Base-by-base conservation (phyloP, 2,329 filamentous ascomycete genomes). In the Beauveria medogensis region DNA sequence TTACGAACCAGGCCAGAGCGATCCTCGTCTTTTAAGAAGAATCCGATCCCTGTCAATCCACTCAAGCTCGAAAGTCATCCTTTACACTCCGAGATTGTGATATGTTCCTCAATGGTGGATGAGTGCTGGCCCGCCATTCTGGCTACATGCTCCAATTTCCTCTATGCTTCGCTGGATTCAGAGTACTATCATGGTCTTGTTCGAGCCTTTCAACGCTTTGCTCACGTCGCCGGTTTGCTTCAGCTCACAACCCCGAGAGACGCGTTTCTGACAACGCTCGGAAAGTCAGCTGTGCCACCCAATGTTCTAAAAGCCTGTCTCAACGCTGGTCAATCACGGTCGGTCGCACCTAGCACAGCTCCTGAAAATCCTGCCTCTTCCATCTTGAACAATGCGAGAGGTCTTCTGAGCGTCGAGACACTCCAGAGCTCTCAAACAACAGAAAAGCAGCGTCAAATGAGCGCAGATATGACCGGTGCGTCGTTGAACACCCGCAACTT, bases 91-190 rank as follows among this genome's bases (percentile, higher is more conserved):
- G 88, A 91, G 55, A 85, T 97, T 61, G 84, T 87, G 68, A 85
- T 86, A 2, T 93, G 91, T 67, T 91, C 91, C 14, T 82, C 82
- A 10, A 88, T 99, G 59, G 89, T 99, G 26, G 91, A 95, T 4
- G 83, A 90, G 66, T 97, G 93, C 72, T 99, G 94, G 94, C 94
- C 94, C 52, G 94, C 94, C 14, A 87, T 97, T 44, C 82, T 99
- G 54, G 93, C 94, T 1, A 94, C 92, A 2, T 97, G 92, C 68
- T 99, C 94, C 0, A 97, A 93, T 0, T 99, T 97, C 70, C 77
- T 99, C 20, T 95, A 96, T 70, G 91, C 94, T 34, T 87, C 93
- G 0, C 78, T 99, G 4, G 94, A 99, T 70, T 89, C 91, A 1
- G 92, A 97, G 58, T 97, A 94, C 67, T 99, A 97, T 68, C 92